Evolutionary conservation across 192 early-diverging fungal species (phyloP).

Genomic region (Podila epigama): DNA sequence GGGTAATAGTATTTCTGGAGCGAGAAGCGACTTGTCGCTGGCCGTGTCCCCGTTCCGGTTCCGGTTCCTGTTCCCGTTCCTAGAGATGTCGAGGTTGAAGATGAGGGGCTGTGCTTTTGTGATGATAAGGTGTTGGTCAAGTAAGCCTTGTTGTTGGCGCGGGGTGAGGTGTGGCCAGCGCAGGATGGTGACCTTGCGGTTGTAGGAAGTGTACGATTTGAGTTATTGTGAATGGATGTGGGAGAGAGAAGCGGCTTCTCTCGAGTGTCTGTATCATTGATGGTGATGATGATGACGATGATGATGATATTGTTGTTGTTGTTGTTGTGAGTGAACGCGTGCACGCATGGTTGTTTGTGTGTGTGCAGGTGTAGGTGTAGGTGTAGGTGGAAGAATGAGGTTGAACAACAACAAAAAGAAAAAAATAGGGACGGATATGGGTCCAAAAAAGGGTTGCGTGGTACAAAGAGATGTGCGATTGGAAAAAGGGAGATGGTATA

Average conservation of each 20-base stretch:
- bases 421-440: no score
- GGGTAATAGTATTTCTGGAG: conserved; percentile 49
- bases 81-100: conserved; percentile 1
- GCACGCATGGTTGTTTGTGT: no score
- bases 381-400: no score
- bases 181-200: background rate
- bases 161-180: background rate
- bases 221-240: conserved; percentile 7
- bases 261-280: background rate
- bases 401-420: no score
- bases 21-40: conserved; percentile 11
- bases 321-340: background rate
- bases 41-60: background rate
- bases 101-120: background rate
- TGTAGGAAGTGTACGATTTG: conserved; percentile 4
- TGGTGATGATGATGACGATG: background rate
- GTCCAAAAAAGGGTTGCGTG: no score
- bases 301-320: background rate
- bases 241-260: conserved; percentile 4
- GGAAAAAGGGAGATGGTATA: no score
- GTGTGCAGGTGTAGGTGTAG: no score
- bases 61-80: background rate
- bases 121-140: conserved; percentile 1
- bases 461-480: no score
- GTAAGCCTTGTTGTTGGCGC: background rate